Evolutionary conservation across 768 basidiomycete species (phyloP), one percentile per base, ranked within the genome.

Genomic region (Amanita thiersii): DNA sequence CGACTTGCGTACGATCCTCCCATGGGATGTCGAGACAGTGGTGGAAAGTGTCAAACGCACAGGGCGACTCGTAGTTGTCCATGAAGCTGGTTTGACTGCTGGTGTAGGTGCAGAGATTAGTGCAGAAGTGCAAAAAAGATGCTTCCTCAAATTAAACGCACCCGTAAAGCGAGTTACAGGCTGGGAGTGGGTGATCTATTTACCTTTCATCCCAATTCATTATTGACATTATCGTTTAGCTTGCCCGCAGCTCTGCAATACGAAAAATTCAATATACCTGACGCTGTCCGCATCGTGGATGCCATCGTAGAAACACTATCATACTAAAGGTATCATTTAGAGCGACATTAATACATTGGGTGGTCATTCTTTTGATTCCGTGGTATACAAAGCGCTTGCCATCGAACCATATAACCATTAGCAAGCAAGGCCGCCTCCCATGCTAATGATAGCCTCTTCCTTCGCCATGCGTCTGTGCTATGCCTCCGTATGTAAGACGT

Each of bases 181-280:
- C 20, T 97, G 93, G 93, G 92, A 96, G 91, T 93, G 53, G 73
- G 91, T 81, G 5, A 19, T n/a, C n/a, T n/a, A 40, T 34, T 33
- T 20, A 23, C 43, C 39, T 41, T 47, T 34, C 30, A 21, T 6
- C 32, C 34, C 47, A 12, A 43, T 14, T 48, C 38, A 12, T n/a
- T 34, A 17, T 20, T 39, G 5, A 21, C 8, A 21, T n/a, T 29
- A 6, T 6, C 26, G 32, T 33, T 28, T 42, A 92, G 88, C 50
- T 77, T 81, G n/a, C 91, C 91, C 2, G 79, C 79, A 17, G 84
- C 77, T 25, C 65, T 96, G 49, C 81, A 84, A 43, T 96, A 77
- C 52, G 92, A 97, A 65, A 92, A 88, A 61, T 94, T 96, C 61
- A 79, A 85, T 61, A 80, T 92, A 52, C 92, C 92, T 1, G 92